phyloP scores from a whole-genome alignment of 2,329 filamentous ascomycete species.

The Pseudogymnoascus sp. region DNA sequence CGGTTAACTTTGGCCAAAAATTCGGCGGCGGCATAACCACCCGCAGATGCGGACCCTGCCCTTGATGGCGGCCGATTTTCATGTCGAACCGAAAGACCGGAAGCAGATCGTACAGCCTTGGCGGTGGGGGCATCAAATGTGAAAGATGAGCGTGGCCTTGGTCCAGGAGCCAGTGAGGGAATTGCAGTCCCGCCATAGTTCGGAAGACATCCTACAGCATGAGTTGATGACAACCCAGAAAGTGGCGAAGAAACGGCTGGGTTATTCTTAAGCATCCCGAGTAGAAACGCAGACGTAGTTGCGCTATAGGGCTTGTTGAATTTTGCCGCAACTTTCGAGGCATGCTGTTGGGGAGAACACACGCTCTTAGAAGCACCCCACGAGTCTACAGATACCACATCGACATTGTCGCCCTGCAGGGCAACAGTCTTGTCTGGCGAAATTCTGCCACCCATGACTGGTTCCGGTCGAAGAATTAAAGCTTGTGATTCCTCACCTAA shows the following conservation, averaged over 20 bases:
- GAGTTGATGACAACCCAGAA: constrained; percentile 27
- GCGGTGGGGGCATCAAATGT: neutral
- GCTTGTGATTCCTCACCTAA: constrained; percentile 4
- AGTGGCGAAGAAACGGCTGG: constrained; percentile 15
- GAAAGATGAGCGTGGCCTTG: neutral
- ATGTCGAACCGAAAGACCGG: neutral
- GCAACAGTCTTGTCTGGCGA: neutral
- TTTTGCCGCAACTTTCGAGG: neutral
- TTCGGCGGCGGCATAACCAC: neutral
- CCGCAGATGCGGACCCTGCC: neutral
- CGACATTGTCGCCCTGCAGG: constrained; percentile 12
- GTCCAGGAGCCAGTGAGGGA: constrained; percentile 25
- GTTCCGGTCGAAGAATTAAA: constrained; percentile 6
- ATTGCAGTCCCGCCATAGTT: constrained; percentile 27
- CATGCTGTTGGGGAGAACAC: neutral
- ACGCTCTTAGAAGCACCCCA: constrained; percentile 14
- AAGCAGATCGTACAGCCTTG: neutral
- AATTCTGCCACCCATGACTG: neutral
- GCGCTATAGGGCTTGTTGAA: neutral
- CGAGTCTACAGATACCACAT: constrained; percentile 16
- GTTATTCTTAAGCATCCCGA: constrained; percentile 27
- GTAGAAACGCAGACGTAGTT: constrained; percentile 15
- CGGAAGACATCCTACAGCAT: constrained; percentile 28
- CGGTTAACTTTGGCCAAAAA: constrained; percentile 2
- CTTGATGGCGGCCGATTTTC: neutral